A percentile compares a stretch with the other conserved stretches of the same genome.
These are phyloP conservation scores for Mucor mucedo DNA, from an alignment of 371 early-diverging fungal species.

Conservation along the genomic window DNA sequence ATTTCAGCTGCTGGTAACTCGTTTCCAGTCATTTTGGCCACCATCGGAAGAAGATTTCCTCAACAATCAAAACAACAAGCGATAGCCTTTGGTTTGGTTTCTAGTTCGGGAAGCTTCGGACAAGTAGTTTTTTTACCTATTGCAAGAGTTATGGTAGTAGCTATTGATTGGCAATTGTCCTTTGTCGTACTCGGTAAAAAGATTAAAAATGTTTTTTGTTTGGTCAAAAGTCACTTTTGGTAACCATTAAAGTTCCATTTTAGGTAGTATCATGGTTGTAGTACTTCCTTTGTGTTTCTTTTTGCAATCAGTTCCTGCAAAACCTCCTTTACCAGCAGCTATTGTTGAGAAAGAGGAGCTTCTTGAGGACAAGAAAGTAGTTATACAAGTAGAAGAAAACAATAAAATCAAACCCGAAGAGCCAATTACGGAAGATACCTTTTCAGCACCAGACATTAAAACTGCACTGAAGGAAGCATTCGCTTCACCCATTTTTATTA, in stretches of 20 bases:
- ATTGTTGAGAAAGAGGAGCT: background rate
- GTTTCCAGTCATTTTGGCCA: slow-evolving; percentile 36
- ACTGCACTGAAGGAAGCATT: slow-evolving; percentile 33
- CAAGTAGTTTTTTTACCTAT: slow-evolving; percentile 43
- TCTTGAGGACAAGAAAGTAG: background rate
- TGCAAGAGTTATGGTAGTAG: slow-evolving; percentile 27
- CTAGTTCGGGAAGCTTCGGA: slow-evolving; percentile 40
- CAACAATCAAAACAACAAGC: slow-evolving; percentile 30
- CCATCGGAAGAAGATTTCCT: slow-evolving; percentile 33
- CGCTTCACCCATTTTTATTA: slow-evolving; percentile 28
- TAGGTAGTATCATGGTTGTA: slow-evolving; percentile 22
- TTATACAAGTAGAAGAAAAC: background rate
- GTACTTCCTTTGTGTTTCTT: slow-evolving; percentile 27
- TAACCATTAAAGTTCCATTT: background rate
- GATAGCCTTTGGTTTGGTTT: slow-evolving; percentile 40
- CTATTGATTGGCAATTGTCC: slow-evolving; percentile 31
- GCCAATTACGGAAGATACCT: background rate
- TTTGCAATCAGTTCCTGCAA: slow-evolving; percentile 24
- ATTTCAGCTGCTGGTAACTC: slow-evolving; percentile 29
- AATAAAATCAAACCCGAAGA: background rate
- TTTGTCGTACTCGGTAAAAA: slow-evolving; percentile 32
- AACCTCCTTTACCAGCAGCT: background rate
- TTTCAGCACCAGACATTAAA: slow-evolving; percentile 19
- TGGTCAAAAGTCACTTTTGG: background rate
- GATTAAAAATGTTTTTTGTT: background rate